Evolutionary conservation across 2,329 filamentous ascomycete species (phyloP).

Genomic region (Leptographium wingfieldii): DNA sequence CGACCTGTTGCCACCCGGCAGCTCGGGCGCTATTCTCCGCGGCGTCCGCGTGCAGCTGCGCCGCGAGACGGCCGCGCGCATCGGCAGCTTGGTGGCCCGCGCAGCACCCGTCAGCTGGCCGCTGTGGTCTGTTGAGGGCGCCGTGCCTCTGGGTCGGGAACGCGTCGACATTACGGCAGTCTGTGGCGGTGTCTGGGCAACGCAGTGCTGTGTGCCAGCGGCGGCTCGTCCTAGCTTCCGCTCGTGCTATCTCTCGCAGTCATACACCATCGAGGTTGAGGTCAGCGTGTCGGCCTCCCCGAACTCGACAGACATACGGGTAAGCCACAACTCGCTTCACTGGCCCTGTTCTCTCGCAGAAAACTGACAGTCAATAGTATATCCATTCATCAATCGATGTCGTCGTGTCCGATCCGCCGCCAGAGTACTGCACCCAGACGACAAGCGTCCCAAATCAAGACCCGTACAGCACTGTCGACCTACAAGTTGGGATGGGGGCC

Average conservation of each 20-base stretch:
- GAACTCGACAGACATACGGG: not conserved
- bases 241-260: slow-evolving; percentile 5
- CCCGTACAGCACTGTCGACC: not conserved
- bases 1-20: not conserved
- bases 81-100: not conserved
- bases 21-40: not conserved
- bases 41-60: slow-evolving; percentile 1
- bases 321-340: not conserved
- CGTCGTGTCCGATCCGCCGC: not conserved
- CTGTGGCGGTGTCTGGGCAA: not conserved
- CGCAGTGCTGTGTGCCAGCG: not conserved
- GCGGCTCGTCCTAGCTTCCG: slow-evolving; percentile 1
- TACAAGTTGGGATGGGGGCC: not conserved
- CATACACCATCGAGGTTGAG: slow-evolving; percentile 5
- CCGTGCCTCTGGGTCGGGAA: slow-evolving; percentile 1
- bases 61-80: not conserved
- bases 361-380: not conserved
- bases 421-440: not conserved
- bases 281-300: slow-evolving; percentile 1
- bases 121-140: slow-evolving; percentile 3
- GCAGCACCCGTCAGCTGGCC: slow-evolving; percentile 1
- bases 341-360: not conserved
- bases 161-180: slow-evolving; percentile 1
- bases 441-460: not conserved
- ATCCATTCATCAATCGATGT: not conserved